A percentile compares a stretch with the other conserved stretches of the same genome.
phyloP scores from a whole-genome alignment of 164 flowering plant genomes.

The Euptelea pleiosperma region DNA sequence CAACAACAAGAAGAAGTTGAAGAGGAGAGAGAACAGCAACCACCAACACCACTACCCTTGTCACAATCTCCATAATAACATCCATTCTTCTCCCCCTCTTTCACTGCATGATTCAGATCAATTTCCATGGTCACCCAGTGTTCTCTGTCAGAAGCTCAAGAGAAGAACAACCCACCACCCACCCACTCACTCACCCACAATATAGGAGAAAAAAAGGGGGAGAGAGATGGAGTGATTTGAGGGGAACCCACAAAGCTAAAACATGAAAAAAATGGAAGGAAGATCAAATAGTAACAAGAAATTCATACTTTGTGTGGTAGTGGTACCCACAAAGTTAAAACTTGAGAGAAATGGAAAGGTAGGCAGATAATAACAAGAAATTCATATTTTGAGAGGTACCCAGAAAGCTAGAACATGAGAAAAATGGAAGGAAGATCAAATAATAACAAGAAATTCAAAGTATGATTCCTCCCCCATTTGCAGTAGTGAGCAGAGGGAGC shows the following conservation, averaged over 20 bases:
- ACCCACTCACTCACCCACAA: constrained; percentile 1
- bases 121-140: constrained; percentile 68
- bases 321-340: constrained; percentile 22
- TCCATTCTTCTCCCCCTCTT: constrained; percentile 49
- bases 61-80: constrained; percentile 42
- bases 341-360: constrained; percentile 12
- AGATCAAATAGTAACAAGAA: constrained; percentile 30
- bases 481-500: constrained; percentile 54
- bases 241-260: constrained; percentile 21
- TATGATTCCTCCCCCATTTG: constrained; percentile 64
- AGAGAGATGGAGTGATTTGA: not conserved
- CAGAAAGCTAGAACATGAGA: constrained; percentile 22
- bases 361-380: constrained; percentile 20
- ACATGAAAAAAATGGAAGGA: constrained; percentile 19
- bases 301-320: constrained; percentile 12
- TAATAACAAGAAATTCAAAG: constrained; percentile 60
- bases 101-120: constrained; percentile 73
- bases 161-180: constrained; percentile 10
- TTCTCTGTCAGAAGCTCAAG: constrained; percentile 12
- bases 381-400: constrained; percentile 16
- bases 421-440: constrained; percentile 38
- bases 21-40: constrained; percentile 30
- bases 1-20: constrained; percentile 39
- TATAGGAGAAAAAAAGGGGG: not conserved
- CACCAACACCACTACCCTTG: constrained; percentile 27